Evolutionary conservation across 768 basidiomycete genomes (phyloP).

Genomic region (Termitomyces bulborhizus): DNA sequence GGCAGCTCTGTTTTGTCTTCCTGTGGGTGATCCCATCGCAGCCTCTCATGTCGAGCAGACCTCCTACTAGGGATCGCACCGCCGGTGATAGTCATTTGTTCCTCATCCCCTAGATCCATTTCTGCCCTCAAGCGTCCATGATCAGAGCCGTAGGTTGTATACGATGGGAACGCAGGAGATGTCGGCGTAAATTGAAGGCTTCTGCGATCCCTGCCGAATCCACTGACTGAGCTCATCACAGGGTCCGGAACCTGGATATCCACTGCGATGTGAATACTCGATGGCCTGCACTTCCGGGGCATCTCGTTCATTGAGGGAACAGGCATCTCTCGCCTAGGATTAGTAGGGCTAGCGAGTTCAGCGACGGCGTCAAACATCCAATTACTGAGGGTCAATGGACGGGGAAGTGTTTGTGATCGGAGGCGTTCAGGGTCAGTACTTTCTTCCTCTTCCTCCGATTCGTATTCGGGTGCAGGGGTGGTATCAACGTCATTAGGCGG

Average conservation of each 20-base stretch:
- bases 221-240: not conserved
- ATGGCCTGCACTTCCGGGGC: conserved; percentile 12
- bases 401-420: conserved; percentile 35
- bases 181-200: conserved; percentile 68
- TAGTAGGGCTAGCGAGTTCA: conserved; percentile 43
- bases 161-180: conserved; percentile 30
- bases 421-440: conserved; percentile 19
- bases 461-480: conserved; percentile 26
- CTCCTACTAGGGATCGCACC: conserved; percentile 25
- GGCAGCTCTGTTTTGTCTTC: not conserved
- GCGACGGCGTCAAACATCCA: conserved; percentile 84
- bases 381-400: conserved; percentile 59
- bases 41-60: conserved; percentile 15
- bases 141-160: conserved; percentile 2
- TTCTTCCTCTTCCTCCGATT: conserved; percentile 24
- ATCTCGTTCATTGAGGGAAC: conserved; percentile 19
- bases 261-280: conserved; percentile 15
- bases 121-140: not conserved
- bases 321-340: conserved; percentile 12
- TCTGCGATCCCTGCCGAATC: conserved; percentile 23
- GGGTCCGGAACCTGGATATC: conserved; percentile 14
- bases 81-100: conserved; percentile 38
- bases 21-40: conserved; percentile 20
- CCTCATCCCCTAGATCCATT: conserved; percentile 23
- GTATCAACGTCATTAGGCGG: conserved; percentile 40